Base-by-base conservation (phyloP, 2,329 filamentous ascomycete genomes). In the Orbilia ellipsospora region DNA sequence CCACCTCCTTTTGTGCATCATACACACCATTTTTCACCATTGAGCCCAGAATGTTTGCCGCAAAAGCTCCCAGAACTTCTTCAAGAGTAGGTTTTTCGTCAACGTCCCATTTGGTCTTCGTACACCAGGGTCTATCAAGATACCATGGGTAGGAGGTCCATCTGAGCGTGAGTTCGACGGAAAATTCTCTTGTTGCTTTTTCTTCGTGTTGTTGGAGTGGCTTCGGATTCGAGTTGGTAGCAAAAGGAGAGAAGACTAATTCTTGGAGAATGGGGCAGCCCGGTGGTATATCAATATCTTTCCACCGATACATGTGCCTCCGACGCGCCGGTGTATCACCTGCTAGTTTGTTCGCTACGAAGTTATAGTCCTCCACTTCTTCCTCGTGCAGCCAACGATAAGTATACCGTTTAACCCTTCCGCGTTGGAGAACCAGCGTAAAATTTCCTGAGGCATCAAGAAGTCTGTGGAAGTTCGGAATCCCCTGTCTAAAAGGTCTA, bases 171-270 rank as follows among this genome's bases (percentile, higher is more conserved):
- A 51, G 45, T 20, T 18, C 16, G 13, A 51, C 45, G 2, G 45
- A 51, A 20, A 51, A 51, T 18, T 44, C 40, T 10, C 28, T 36
- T 12, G 15, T 36, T 18, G 13, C 26, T 6, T 6, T 56, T 13
- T 40, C 40, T 12, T 44, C n/a, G 2, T n/a, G 40, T n/a, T 2
- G 40, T 44, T 5, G 10, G 6, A 44, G n/a, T 44, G 12, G 10
- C n/a, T 5, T 12, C 40, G n/a, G 12, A 2, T n/a, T 44, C n/a
- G 40, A 5, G 40, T 44, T 2, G 6, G 28, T 60, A 2, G 60
- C 26, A 28, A 52, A 68, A 2, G 64, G 64, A 12, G 64, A 68
- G 28, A 68, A 60, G 0, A 54, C 13, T 7, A 48, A 44, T 31
- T 68, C 64, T 23, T 60, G 18, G 6, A 68, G 45, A 31, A 68